Conservation (phyloP, 768 basidiomycete species). For the Trichaptum fuscoviolaceum region DNA sequence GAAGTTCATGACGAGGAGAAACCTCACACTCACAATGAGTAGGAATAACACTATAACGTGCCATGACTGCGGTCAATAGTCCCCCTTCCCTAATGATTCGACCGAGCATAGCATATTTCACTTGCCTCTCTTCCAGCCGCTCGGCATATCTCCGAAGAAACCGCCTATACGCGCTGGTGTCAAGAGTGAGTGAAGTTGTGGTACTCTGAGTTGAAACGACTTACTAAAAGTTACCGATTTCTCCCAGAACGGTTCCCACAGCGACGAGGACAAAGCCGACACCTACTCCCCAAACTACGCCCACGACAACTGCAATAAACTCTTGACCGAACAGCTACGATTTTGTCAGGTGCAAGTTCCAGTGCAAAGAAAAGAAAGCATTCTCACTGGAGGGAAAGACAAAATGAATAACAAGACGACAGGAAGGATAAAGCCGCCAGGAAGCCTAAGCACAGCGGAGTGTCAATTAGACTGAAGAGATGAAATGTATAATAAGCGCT, state of each 20-base stretch:
- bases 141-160: slow-evolving; percentile 31
- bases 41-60: slow-evolving; percentile 27
- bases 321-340: slow-evolving; percentile 32
- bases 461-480: background rate
- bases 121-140: slow-evolving; percentile 29
- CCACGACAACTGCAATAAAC: slow-evolving; percentile 33
- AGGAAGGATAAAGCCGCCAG: slow-evolving; percentile 38
- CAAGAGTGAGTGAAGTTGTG: background rate
- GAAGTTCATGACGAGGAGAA: slow-evolving; percentile 2
- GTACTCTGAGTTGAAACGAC: background rate
- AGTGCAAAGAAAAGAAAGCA: background rate
- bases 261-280: slow-evolving; percentile 34
- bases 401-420: slow-evolving; percentile 39
- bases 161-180: slow-evolving; percentile 12
- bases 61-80: slow-evolving; percentile 26
- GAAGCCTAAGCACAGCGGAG: background rate
- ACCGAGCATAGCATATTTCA: slow-evolving; percentile 29
- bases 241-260: slow-evolving; percentile 26
- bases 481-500: background rate
- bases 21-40: slow-evolving; percentile 22
- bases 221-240: slow-evolving; percentile 26
- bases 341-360: background rate
- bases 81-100: slow-evolving; percentile 37
- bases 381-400: slow-evolving; percentile 33
- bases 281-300: slow-evolving; percentile 35